Base-by-base conservation (phyloP, 1,284 basidiomycete genomes). In the Melanopsichium pennsylvanicum region DNA sequence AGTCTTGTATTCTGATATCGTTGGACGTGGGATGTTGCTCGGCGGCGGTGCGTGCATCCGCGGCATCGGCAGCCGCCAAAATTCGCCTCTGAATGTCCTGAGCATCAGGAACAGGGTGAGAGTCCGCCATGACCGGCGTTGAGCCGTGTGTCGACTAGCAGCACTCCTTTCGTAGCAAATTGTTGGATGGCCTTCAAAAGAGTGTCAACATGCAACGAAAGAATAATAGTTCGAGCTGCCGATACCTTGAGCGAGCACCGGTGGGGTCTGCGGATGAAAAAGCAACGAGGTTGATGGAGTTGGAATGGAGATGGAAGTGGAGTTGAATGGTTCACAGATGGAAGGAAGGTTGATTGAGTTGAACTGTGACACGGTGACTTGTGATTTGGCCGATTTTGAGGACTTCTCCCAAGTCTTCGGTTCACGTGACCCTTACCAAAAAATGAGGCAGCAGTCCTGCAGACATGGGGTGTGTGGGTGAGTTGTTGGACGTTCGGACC, bases 61-160 rank as follows among this genome's bases (percentile, higher is more conserved):
- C 56, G 19, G 54, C 61, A 21, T 66, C 62, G 1, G 50, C 62
- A 5, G 51, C 56, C 2, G 62, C 62, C 15, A 60, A 25, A 0
- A 44, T 37, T 4, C 43, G 56, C 36, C 56, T 45, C 46, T 67
- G 62, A 18, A 67, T 67, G 21, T 67, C 62, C 36, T 67, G 62
- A 27, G 62, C 42, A 45, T 67, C 48, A 11, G 62, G 62, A 23
- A 49, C 42, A 31, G 62, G 51, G 16, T 59, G 51, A n/a, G 50
- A 44, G 36, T 67, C 51, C 45, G 57, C 50, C 62, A 67, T 67
- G 57, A 22, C 42, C 50, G 50, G 52, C 52, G 48, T 25, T 21
- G 23, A 33, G 43, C 60, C 42, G 40, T 25, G 21, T 40, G 18
- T 46, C 22, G 40, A 32, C 48, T 44, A 37, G 40, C 44, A 35